A percentile compares a stretch with the other conserved stretches of the same genome.
phyloP scores from a whole-genome alignment of 108 stramenopile genomes.

The Discostella stelligeroides region DNA sequence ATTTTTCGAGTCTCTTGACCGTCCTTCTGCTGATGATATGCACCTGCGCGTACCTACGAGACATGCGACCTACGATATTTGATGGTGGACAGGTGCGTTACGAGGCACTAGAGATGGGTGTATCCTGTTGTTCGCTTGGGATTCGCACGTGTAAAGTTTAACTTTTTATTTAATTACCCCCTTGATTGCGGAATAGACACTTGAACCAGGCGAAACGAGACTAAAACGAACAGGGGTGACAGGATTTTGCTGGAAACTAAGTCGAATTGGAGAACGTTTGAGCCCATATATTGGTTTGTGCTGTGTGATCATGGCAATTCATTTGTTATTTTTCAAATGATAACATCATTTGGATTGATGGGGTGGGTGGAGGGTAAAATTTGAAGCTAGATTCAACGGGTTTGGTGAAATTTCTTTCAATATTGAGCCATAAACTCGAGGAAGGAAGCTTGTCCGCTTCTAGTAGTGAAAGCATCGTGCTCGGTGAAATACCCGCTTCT shows the following conservation, averaged over 20 bases:
- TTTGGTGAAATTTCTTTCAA: too few relatives aligned
- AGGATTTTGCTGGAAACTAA: constrained; percentile 86
- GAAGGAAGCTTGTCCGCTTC: too few relatives aligned
- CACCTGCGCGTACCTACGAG: constrained; percentile 92
- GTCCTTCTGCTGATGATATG: constrained; percentile 91
- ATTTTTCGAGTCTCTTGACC: constrained; percentile 92
- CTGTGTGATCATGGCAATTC: constrained; percentile 77
- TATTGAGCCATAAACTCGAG: too few relatives aligned
- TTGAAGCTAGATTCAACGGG: too few relatives aligned
- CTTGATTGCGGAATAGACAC: constrained; percentile 17
- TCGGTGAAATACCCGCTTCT: too few relatives aligned
- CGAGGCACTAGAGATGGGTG: too few relatives aligned
- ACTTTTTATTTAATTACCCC: background rate
- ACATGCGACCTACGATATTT: constrained; percentile 85
- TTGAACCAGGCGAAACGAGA: constrained; percentile 42
- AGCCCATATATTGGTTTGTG: constrained; percentile 77
- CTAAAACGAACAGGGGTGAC: constrained; percentile 64
- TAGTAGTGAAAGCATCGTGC: too few relatives aligned
- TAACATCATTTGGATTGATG: background rate
- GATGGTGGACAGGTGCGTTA: constrained; percentile 59
- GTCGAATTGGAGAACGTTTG: constrained; percentile 84
- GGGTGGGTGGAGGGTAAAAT: too few relatives aligned
- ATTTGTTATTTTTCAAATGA: constrained; percentile 69
- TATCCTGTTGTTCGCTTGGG: too few relatives aligned
- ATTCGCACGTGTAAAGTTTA: constrained; percentile 5